phyloP scores from a whole-genome alignment of 2,329 filamentous ascomycete species.

The Neonectria coccinea region DNA sequence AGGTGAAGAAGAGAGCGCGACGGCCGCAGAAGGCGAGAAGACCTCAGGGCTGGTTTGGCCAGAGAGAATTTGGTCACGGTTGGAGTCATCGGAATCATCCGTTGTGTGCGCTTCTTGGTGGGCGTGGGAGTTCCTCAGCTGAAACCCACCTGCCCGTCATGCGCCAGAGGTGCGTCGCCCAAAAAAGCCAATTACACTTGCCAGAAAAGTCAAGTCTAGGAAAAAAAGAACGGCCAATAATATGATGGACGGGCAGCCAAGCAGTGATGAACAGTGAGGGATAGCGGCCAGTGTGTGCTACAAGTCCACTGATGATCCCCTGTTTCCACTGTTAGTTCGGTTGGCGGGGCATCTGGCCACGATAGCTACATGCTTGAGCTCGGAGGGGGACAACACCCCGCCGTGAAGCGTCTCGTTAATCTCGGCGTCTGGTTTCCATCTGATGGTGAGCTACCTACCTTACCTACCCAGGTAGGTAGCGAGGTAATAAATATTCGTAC shows the following conservation, averaged over 20 bases:
- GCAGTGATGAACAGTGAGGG: not conserved
- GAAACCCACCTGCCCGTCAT: constrained; percentile 41
- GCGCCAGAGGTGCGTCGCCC: constrained; percentile 30
- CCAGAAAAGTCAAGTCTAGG: constrained; percentile 7
- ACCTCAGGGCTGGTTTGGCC: constrained; percentile 35
- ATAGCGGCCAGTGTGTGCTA: constrained; percentile 2
- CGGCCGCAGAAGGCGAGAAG: constrained; percentile 30
- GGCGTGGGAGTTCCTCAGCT: constrained; percentile 34
- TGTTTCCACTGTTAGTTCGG: constrained; percentile 8
- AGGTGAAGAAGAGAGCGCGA: constrained; percentile 10
- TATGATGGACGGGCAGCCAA: constrained; percentile 6
- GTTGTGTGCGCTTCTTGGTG: constrained; percentile 35
- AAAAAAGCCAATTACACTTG: constrained; percentile 28
- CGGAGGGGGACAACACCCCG: constrained; percentile 1
- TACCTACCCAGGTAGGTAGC: no score
- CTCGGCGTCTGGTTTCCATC: not conserved
- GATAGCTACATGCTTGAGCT: not conserved
- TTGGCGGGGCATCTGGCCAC: constrained; percentile 2
- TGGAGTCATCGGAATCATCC: constrained; percentile 46
- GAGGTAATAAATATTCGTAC: no score
- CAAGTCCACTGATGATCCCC: constrained; percentile 6
- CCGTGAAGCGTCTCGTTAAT: not conserved
- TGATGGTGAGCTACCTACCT: not conserved
- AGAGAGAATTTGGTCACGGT: constrained; percentile 41
- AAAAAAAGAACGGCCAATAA: constrained; percentile 19